phyloP scores from a whole-genome alignment of 2,329 filamentous ascomycete species.

The Apiospora kogelbergensis region DNA sequence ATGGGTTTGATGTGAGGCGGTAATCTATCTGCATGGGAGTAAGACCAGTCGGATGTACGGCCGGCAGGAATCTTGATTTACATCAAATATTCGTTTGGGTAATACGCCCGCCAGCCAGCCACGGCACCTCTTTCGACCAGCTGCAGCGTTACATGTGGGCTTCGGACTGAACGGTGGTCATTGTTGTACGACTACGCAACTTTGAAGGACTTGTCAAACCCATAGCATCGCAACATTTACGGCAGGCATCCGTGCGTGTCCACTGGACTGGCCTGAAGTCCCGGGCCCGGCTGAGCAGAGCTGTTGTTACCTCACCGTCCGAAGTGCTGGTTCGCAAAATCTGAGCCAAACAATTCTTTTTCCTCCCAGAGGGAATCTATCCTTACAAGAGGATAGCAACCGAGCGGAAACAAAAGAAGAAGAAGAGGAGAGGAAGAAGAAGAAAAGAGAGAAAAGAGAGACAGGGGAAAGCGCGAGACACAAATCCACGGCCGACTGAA shows the following conservation, averaged over 20 bases:
- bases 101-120: background rate
- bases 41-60: background rate
- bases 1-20: background rate
- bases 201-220: background rate
- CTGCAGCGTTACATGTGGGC: background rate
- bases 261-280: background rate
- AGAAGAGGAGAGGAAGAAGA: background rate
- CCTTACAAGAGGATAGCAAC: background rate
- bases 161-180: background rate
- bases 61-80: background rate
- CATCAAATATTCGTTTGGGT: background rate
- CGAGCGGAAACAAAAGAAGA: background rate
- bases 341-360: background rate
- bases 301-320: background rate
- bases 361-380: background rate
- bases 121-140: background rate
- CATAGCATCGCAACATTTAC: background rate
- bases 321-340: background rate
- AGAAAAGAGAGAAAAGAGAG: background rate
- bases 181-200: background rate
- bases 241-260: background rate
- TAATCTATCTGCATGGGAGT: background rate
- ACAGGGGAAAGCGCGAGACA: conserved; percentile 1
- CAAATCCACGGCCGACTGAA: background rate
- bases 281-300: background rate